A percentile compares a stretch with the other conserved stretches of the same genome.
Evolutionary conservation across 257 asterid species (phyloP).

Genomic region (Nicotiana obtusifolia): DNA sequence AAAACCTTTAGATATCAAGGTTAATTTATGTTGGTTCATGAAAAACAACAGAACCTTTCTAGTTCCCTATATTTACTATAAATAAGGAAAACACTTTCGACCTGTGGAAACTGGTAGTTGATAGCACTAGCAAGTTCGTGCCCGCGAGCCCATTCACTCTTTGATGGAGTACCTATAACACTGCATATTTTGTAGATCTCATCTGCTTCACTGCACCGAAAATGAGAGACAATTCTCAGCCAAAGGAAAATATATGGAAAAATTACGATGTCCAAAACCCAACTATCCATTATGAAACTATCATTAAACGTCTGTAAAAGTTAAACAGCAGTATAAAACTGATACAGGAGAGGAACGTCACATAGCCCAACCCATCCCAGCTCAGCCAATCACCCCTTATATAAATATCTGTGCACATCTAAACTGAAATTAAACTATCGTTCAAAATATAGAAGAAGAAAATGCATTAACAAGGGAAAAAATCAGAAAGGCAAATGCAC

Average conservation of each 20-base stretch:
- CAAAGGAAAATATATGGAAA: background rate
- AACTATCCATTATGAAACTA: background rate
- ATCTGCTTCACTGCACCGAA: conserved; percentile 70
- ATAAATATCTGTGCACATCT: background rate
- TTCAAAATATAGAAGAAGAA: background rate
- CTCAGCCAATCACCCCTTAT: background rate
- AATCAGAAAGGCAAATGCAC: background rate
- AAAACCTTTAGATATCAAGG: background rate
- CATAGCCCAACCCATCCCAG: background rate
- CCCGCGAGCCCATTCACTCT: conserved; percentile 60
- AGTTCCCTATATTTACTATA: background rate
- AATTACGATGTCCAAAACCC: background rate
- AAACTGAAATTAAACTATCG: background rate
- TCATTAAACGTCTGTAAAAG: background rate
- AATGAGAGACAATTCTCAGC: conserved; percentile 13
- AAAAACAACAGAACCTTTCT: background rate
- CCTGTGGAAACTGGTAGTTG: conserved; percentile 66
- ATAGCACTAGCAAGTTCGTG: conserved; percentile 57
- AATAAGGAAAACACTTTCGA: conserved; percentile 26
- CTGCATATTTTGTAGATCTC: conserved; percentile 87
- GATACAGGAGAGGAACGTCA: background rate
- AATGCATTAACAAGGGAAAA: background rate
- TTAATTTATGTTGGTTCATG: background rate
- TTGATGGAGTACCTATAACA: conserved; percentile 75
- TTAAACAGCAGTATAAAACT: background rate